A percentile compares a stretch with the other conserved stretches of the same genome.
Evolutionary conservation across 2,329 filamentous ascomycete species (phyloP).

Genomic region (Alternaria postmessia): DNA sequence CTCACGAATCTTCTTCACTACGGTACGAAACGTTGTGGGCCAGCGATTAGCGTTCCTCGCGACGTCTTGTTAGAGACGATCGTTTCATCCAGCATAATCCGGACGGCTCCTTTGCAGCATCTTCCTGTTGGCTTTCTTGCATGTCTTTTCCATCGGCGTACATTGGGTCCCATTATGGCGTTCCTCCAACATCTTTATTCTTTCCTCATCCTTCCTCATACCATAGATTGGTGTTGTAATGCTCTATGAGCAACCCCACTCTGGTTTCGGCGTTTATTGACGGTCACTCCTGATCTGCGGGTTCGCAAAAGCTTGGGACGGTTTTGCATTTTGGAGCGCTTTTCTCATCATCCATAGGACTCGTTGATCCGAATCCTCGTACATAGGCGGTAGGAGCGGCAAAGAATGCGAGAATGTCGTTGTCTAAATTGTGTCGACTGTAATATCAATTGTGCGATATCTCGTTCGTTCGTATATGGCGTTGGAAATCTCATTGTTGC

Average conservation of each 20-base stretch:
- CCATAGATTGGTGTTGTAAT: conserved; percentile 45
- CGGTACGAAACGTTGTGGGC: conserved; percentile 41
- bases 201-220: conserved; percentile 25
- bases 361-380: conserved; percentile 31
- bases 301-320: conserved; percentile 44
- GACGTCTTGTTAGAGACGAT: conserved; percentile 22
- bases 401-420: conserved; percentile 32
- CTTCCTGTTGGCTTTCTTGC: conserved; percentile 42
- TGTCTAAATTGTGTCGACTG: conserved; percentile 17
- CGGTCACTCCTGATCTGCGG: conserved; percentile 31
- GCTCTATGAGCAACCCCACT: conserved; percentile 42
- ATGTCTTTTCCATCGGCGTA: conserved; percentile 43
- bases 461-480: conserved; percentile 14
- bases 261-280: conserved; percentile 36
- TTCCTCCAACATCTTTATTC: conserved; percentile 29
- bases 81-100: conserved; percentile 37
- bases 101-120: conserved; percentile 46
- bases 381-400: conserved; percentile 31
- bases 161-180: conserved; percentile 26
- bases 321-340: conserved; percentile 44
- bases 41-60: conserved; percentile 29
- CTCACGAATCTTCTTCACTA: conserved; percentile 45
- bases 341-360: conserved; percentile 31
- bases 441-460: conserved; percentile 20
- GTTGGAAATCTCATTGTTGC: conserved; percentile 14